phyloP scores from a whole-genome alignment of 495 filamentous ascomycete genomes.

The Astrothelium subdiscretum region DNA sequence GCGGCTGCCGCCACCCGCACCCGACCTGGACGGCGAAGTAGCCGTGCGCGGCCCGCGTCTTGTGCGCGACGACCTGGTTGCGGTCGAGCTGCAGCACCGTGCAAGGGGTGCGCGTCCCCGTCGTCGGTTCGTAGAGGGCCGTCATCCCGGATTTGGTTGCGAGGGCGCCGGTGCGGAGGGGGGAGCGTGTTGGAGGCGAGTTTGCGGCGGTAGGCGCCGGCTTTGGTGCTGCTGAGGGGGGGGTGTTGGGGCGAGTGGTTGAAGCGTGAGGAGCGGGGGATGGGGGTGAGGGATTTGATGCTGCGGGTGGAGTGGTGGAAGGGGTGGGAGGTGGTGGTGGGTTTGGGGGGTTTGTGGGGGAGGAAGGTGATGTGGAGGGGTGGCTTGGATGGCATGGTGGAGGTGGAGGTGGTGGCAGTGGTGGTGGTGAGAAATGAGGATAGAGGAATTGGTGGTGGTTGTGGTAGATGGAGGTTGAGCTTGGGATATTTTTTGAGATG shows the following conservation, averaged over 20 bases:
- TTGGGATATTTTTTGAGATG: not conserved
- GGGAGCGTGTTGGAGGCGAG: conserved; percentile 45
- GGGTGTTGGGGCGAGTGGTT: conserved; percentile 58
- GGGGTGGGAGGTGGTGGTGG: conserved; percentile 12
- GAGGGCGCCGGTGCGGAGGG: conserved; percentile 66
- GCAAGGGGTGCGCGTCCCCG: conserved; percentile 68
- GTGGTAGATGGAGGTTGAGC: not conserved
- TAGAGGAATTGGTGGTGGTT: no score
- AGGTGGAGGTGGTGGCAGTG: not conserved
- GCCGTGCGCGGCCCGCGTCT: conserved; percentile 67
- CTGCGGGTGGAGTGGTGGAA: conserved; percentile 13
- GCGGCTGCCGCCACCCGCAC: conserved; percentile 59
- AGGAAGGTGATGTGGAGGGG: conserved; percentile 11
- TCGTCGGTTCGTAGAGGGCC: conserved; percentile 63
- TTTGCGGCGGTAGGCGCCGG: conserved; percentile 18
- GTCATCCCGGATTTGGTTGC: conserved; percentile 93
- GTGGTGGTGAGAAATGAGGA: not conserved
- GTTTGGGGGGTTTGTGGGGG: conserved; percentile 19
- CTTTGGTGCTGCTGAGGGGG: conserved; percentile 26
- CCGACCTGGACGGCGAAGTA: conserved; percentile 92
- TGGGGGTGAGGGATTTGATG: conserved; percentile 29
- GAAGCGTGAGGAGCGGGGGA: conserved; percentile 65
- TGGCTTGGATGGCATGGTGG: conserved; percentile 23
- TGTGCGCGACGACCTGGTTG: conserved; percentile 74
- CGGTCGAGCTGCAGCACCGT: conserved; percentile 92